A percentile compares a stretch with the other conserved stretches of the same genome.
phyloP scores from a whole-genome alignment of 2,329 filamentous ascomycete genomes.

The Phyllosticta citrichinensis region DNA sequence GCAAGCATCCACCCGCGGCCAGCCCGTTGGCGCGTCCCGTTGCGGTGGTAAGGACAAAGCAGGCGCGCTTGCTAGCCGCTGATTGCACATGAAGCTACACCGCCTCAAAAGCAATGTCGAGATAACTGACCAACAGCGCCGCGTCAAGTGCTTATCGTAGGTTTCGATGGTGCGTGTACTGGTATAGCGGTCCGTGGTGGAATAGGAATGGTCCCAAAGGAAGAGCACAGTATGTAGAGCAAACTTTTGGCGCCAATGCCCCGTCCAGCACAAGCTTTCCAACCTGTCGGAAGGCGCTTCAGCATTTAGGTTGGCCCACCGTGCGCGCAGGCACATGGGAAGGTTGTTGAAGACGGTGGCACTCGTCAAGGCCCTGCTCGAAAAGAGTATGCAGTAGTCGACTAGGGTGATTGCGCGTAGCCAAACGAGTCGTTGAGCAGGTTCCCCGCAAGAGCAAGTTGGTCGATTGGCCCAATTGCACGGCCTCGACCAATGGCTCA shows the following conservation, averaged over 20 bases:
- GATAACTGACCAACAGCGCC: no score
- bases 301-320: background rate
- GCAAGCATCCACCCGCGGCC: background rate
- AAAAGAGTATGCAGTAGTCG: background rate
- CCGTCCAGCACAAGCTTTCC: background rate
- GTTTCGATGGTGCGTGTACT: no score
- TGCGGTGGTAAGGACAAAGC: background rate
- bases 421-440: background rate
- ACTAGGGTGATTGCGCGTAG: no score
- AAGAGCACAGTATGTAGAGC: no score
- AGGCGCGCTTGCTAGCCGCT: background rate
- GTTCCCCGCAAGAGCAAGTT: background rate
- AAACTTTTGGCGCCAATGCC: no score
- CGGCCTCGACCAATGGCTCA: background rate
- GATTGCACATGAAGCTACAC: background rate
- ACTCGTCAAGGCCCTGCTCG: background rate
- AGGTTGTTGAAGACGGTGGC: background rate
- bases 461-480: no score
- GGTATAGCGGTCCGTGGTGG: no score
- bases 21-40: background rate
- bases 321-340: background rate
- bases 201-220: no score
- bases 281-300: background rate
- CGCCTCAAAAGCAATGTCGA: background rate
- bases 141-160: no score